Evolutionary conservation across 306 rosid species (phyloP), one percentile per base, ranked within the genome.

Genomic region (Lathyrus aphaca): DNA sequence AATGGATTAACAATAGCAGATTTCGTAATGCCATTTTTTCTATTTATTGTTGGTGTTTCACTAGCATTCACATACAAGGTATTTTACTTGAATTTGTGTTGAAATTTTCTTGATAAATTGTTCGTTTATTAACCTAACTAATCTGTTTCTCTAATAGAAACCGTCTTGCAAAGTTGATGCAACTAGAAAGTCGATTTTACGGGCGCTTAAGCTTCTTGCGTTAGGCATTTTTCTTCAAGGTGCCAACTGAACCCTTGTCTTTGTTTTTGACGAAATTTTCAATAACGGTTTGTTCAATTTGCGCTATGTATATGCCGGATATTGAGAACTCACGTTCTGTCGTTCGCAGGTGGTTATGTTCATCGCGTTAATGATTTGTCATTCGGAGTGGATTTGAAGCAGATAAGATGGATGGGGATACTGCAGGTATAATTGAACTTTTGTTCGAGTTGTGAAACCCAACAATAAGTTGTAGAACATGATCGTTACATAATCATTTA

Each of bases 21-120:
- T 76, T 79, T 82, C 64, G 97, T 95, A 64, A 95, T 91, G 99
- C 97, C 99, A 62, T 91, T 84, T 73, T 95, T 95, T 53, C 96
- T 95, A 68, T 95, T 95, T 67, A 91, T 95, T 55, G 99, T 89
- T 63, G 97, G 99, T 48, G 82, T 91, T 74, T 85, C 99, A 1
- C 92, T 95, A 64, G 88, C 96, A 56, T 91, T 95, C 69, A 67
- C 95, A 30, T 95, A 91, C 87, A 91, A 95, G 99, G 99, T 95
- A 80, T 66, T 16, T 38, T 19, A 21, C 79, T 53, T 37, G 10
- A 65, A 15, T 25, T 76, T 39, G 16, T 16, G 8, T 68, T 17
- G 39, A 11, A 63, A 48, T 19, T 18, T 59, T 69, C 29, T 29
- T n/a, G 21, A 50, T 64, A 32, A 54, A 16, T 66, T 2, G 53